Base-by-base conservation (phyloP, 805 yeast genomes). In the Danielia reshetovae region DNA sequence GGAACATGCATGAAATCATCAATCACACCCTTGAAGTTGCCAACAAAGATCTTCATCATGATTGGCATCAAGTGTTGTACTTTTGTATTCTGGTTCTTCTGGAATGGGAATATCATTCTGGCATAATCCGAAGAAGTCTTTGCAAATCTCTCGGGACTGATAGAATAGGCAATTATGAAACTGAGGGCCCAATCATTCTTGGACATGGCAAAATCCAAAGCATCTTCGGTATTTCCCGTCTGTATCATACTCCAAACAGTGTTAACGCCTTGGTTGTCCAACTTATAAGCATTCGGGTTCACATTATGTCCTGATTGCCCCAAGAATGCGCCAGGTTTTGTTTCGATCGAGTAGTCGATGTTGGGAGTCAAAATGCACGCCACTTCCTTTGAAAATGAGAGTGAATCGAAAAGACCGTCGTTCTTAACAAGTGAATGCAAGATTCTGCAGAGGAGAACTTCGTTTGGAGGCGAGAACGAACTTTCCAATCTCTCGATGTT, bases 101-200 rank as follows among this genome's bases (percentile, higher is more conserved):
- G 56, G 55, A 70, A 43, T 45, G 74, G 48, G 57, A 61, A 48
- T 57, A 66, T 42, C 62, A 78, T 42, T 62, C 75, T 30, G 46
- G 70, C 71, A 52, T 77, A 85, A 35, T 70, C 75, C 8, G 78
- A 67, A 5, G 81, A 79, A 2, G 81, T 72, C 22, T 62, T 59
- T 4, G 74, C 58, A 74, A 84, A 81, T 24, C 68, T 66, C 3
- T 76, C 79, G 14, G 75, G 73, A 2, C 93, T 82, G 18, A 77
- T 61, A 12, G 85, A 56, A 40, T 80, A 73, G 1, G 94, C 79
- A 32, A 89, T 63, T 19, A 87, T 54, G 35, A 90, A 59, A 0
- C 96, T 83, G 56, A 88, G 66, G 0, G 90, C 79, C 82, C 85
- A 89, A 45, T 85, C 85, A 7, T 77, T 73, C 34, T 75, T 73